Percentiles rank a stretch among this genome's conserved stretches.
Evolutionary conservation across 305 asterid species (phyloP).

Genomic region (Solanum aculeatissimum): DNA sequence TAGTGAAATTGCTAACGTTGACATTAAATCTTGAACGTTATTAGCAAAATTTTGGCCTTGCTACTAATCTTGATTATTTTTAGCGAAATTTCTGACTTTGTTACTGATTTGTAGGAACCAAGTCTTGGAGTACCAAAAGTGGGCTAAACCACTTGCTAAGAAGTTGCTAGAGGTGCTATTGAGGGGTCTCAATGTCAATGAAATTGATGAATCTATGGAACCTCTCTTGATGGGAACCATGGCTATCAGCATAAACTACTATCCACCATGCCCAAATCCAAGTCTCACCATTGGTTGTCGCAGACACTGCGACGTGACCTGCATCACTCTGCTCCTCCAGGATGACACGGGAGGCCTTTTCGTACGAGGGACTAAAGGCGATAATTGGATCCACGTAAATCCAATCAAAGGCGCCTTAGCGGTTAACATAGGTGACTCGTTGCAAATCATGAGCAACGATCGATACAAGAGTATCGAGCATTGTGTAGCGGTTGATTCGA

Average conservation of each 20-base stretch:
- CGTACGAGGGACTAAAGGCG: neutral
- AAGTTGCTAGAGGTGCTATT: neutral
- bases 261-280: slow-evolving; percentile 2
- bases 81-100: neutral
- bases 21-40: neutral
- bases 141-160: neutral
- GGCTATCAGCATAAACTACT: neutral
- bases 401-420: neutral
- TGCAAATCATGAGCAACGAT: slow-evolving; percentile 3
- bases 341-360: neutral
- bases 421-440: neutral
- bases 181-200: neutral
- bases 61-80: neutral
- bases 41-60: neutral
- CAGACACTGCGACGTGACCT: neutral
- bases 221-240: neutral
- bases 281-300: slow-evolving; percentile 1
- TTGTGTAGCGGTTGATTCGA: neutral
- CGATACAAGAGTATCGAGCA: slow-evolving; percentile 8
- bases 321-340: slow-evolving; percentile 1
- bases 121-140: neutral
- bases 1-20: neutral
- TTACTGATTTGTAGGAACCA: neutral
- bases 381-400: neutral
- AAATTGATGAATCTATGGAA: neutral